These are phyloP conservation scores for Tolypocladium sp. DNA, from an alignment of 2,329 filamentous ascomycete genomes.

Conservation along the genomic window DNA sequence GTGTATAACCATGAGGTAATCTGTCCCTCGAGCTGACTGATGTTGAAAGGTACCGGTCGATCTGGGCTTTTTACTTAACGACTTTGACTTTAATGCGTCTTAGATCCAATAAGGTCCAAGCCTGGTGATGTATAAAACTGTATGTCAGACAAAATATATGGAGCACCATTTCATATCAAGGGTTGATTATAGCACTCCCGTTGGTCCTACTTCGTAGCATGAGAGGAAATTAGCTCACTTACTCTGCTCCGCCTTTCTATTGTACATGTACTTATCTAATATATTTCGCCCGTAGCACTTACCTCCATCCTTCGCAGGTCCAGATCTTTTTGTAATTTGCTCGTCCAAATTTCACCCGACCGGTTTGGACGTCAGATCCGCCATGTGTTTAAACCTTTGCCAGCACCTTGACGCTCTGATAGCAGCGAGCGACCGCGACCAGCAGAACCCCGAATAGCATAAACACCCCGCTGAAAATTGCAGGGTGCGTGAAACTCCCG, in stretches of 20 bases:
- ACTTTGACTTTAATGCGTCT: neutral
- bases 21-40: neutral
- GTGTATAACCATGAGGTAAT: neutral
- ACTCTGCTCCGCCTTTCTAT: neutral
- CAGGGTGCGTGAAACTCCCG: neutral
- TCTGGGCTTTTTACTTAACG: neutral
- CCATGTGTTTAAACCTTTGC: neutral
- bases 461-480: neutral
- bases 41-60: neutral
- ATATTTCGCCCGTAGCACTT: too few relatives aligned
- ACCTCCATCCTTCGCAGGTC: neutral
- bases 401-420: neutral
- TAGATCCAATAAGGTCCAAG: neutral
- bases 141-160: neutral
- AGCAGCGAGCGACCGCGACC: neutral
- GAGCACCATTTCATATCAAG: neutral
- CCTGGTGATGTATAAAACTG: neutral
- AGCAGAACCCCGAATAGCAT: neutral
- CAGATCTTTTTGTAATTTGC: neutral
- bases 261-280: too few relatives aligned
- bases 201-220: too few relatives aligned
- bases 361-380: neutral
- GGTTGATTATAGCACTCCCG: too few relatives aligned
- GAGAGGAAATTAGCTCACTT: neutral
- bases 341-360: neutral